phyloP scores from a whole-genome alignment of 1,284 basidiomycete genomes.

The Megacollybia platyphylla region DNA sequence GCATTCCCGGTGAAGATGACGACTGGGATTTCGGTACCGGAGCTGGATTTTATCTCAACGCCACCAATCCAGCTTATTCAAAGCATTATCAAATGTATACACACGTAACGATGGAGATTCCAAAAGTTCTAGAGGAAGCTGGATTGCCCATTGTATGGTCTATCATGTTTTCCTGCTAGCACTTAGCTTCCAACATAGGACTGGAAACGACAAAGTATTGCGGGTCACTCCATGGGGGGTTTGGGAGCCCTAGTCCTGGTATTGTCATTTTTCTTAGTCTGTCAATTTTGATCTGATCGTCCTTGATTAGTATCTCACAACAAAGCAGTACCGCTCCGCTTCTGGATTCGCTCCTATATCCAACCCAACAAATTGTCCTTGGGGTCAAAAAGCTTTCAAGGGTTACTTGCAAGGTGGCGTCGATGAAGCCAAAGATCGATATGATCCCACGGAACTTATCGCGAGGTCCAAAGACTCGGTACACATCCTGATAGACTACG shows the following conservation, averaged over 20 bases:
- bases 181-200: slow-evolving; percentile 29
- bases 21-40: slow-evolving; percentile 93
- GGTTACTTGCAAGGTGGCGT: slow-evolving; percentile 80
- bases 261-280: slow-evolving; percentile 37
- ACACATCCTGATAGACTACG: slow-evolving; percentile 79
- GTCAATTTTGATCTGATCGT: too few species aligned
- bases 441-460: slow-evolving; percentile 86
- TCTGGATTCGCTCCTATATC: slow-evolving; percentile 90
- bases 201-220: slow-evolving; percentile 61
- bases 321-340: slow-evolving; percentile 71
- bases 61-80: slow-evolving; percentile 67
- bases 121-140: slow-evolving; percentile 58
- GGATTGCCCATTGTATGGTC: slow-evolving; percentile 50
- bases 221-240: slow-evolving; percentile 87
- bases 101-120: slow-evolving; percentile 75
- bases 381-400: slow-evolving; percentile 88
- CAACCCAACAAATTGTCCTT: slow-evolving; percentile 80
- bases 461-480: slow-evolving; percentile 50
- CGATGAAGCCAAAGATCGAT: slow-evolving; percentile 59
- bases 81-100: slow-evolving; percentile 89
- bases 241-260: slow-evolving; percentile 93
- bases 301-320: slow-evolving; percentile 13
- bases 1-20: slow-evolving; percentile 77
- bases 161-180: slow-evolving; percentile 2
- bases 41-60: slow-evolving; percentile 91